A percentile compares a stretch with the other conserved stretches of the same genome.
Evolutionary conservation across 78 protist species (phyloP).

Genomic region (Acrasis kona): DNA sequence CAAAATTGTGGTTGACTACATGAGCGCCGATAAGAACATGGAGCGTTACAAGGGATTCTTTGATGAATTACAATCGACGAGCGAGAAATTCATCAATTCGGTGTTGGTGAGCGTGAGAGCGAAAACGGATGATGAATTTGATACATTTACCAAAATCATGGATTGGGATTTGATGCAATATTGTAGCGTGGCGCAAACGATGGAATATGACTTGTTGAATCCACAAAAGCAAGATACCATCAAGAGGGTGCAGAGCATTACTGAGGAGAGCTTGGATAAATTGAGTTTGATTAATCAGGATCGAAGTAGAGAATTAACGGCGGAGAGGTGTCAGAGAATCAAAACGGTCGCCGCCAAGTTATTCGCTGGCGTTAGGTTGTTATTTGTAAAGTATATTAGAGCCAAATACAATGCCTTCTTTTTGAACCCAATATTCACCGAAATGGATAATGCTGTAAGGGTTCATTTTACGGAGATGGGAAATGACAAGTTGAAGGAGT

Average conservation of each 20-base stretch:
- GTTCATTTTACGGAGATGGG: not conserved
- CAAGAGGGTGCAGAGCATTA: constrained; percentile 42
- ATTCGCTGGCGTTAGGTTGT: constrained; percentile 54
- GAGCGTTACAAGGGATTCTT: not conserved
- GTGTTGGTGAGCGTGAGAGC: constrained; percentile 27
- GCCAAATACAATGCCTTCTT: constrained; percentile 66
- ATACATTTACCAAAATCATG: constrained; percentile 53
- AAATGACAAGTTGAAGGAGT: not conserved
- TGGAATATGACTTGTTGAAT: constrained; percentile 35
- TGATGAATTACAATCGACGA: not conserved
- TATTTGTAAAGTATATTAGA: constrained; percentile 43
- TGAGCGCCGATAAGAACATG: not conserved
- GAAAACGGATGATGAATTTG: constrained; percentile 45
- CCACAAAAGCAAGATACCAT: constrained; percentile 46
- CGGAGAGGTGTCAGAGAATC: constrained; percentile 1
- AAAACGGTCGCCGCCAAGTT: constrained; percentile 20
- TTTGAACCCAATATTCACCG: constrained; percentile 44
- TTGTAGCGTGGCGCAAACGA: constrained; percentile 16
- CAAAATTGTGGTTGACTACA: not conserved
- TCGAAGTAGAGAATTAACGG: not conserved
- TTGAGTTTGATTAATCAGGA: not conserved
- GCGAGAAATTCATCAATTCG: constrained; percentile 27
- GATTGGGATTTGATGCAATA: constrained; percentile 52
- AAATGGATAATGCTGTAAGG: not conserved
- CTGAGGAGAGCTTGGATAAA: constrained; percentile 16